Evolutionary conservation across 768 basidiomycete genomes (phyloP), one percentile per base, ranked within the genome.

Genomic region (Trametes elegans): DNA sequence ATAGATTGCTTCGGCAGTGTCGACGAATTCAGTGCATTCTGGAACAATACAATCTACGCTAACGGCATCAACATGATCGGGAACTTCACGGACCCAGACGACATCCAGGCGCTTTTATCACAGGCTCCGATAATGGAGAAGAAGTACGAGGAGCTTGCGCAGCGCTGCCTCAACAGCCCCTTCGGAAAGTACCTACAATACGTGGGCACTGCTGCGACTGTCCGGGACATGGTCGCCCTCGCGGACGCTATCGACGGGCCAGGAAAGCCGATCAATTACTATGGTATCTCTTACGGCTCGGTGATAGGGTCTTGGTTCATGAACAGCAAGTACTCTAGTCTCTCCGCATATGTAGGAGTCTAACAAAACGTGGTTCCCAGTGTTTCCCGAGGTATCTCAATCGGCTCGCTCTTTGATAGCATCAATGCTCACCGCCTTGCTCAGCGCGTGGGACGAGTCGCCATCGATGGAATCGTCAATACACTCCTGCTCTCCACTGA

Each of bases 231-330:
- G 43, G 58, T 51, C 2, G 53, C 52, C 11, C 34, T 59, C 11
- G 58, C 58, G 38, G 53, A 59, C 32, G 48, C 42, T 2, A 13
- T 67, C 24, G 45, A 67, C 24, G 50, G 61, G n/a, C 40, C 43
- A 23, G 48, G 34, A 18, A 26, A 34, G 1, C 48, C 52, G 3
- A 29, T 59, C 3, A 59, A 59, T 43, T 59, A 54, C 36, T 36
- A 26, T 10, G 58, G 53, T 3, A 27, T 46, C 14, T 54, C 53
- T 24, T 59, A 59, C 21, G 58, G 58, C 2, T 50, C 53, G 1
- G n/a, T 55, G 3, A 14, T 59, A 3, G 58, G 53, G 5, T 32
- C 49, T 1, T 54, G 49, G 48, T 48, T 59, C 35, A 36, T 55
- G 5, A 59, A 59, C 19, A 59, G 58, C 55, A 14, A 49, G 58